Percentiles rank a stretch among this genome's conserved stretches.
Evolutionary conservation across 371 early-diverging fungal species (phyloP).

Genomic region (Apophysomyces sp.): DNA sequence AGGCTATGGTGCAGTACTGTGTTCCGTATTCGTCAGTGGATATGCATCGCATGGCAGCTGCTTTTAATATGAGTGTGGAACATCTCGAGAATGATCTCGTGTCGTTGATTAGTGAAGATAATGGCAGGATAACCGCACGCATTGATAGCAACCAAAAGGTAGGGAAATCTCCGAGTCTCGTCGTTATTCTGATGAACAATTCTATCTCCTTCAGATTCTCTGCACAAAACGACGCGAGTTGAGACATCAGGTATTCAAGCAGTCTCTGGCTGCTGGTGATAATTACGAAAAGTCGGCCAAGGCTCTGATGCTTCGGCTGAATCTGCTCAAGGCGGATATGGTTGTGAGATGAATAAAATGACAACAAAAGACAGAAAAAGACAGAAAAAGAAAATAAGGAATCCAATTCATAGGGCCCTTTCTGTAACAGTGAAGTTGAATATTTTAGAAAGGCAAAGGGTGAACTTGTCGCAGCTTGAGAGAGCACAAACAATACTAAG

Average conservation of each 20-base stretch:
- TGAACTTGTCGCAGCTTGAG: too few species aligned
- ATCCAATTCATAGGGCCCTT: too few species aligned
- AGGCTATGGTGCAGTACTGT: conserved; percentile 82
- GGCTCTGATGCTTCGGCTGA: conserved; percentile 58
- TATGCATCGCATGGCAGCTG: conserved; percentile 74
- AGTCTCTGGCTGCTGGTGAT: conserved; percentile 55
- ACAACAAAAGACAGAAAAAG: not conserved
- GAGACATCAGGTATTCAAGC: conserved; percentile 63
- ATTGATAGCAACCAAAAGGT: conserved; percentile 89
- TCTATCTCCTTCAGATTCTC: conserved; percentile 38
- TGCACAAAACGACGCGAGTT: conserved; percentile 63
- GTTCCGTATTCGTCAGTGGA: conserved; percentile 79
- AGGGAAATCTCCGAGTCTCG: conserved; percentile 1
- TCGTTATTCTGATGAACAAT: not conserved
- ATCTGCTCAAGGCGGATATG: conserved; percentile 54
- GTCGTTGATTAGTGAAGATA: conserved; percentile 57
- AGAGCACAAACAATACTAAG: too few species aligned
- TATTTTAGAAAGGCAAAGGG: too few species aligned
- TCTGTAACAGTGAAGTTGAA: too few species aligned
- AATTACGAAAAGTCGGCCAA: conserved; percentile 62
- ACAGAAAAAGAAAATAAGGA: too few species aligned
- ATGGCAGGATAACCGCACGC: conserved; percentile 64
- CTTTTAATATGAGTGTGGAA: conserved; percentile 62
- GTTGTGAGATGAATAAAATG: conserved; percentile 25
- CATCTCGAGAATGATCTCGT: conserved; percentile 72